phyloP scores from a whole-genome alignment of 768 basidiomycete species.

The Leccinum disarticulatum region DNA sequence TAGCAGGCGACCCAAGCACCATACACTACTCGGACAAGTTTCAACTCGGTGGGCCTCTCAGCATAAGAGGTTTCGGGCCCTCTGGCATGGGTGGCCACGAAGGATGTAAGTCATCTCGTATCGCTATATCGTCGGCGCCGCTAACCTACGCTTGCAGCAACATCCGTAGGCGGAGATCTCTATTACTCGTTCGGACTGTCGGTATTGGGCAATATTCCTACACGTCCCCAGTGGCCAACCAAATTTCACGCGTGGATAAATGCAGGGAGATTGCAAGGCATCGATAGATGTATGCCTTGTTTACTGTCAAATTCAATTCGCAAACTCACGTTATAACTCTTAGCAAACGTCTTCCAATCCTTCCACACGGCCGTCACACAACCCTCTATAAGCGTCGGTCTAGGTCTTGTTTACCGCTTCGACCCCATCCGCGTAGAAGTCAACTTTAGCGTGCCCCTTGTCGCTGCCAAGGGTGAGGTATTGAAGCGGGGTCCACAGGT shows the following conservation, averaged over 20 bases:
- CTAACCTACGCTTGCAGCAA: conserved; percentile 46
- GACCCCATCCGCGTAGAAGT: conserved; percentile 85
- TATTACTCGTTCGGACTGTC: conserved; percentile 79
- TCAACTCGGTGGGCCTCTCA: conserved; percentile 90
- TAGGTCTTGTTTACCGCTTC: conserved; percentile 82
- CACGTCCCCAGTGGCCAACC: conserved; percentile 78
- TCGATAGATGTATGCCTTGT: conserved; percentile 52
- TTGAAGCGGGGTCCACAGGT: conserved; percentile 71
- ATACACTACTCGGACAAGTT: conserved; percentile 78
- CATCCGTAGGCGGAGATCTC: conserved; percentile 81
- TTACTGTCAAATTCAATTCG: neutral
- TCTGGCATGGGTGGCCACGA: conserved; percentile 81
- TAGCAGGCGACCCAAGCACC: conserved; percentile 44
- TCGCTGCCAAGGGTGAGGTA: conserved; percentile 66
- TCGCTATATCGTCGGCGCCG: neutral
- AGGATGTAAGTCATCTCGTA: conserved; percentile 46
- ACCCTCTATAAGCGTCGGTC: conserved; percentile 73
- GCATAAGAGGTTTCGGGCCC: conserved; percentile 71
- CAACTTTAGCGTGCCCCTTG: conserved; percentile 83
- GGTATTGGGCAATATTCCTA: conserved; percentile 71
- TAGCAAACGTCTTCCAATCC: conserved; percentile 14
- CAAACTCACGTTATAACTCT: neutral
- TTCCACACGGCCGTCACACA: conserved; percentile 17
- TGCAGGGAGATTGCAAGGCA: conserved; percentile 67
- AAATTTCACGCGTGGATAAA: conserved; percentile 82